Percentiles rank a stretch among this genome's conserved stretches.
Evolutionary conservation across 192 early-diverging fungal genomes (phyloP).

Genomic region (Mortierella hygrophila): DNA sequence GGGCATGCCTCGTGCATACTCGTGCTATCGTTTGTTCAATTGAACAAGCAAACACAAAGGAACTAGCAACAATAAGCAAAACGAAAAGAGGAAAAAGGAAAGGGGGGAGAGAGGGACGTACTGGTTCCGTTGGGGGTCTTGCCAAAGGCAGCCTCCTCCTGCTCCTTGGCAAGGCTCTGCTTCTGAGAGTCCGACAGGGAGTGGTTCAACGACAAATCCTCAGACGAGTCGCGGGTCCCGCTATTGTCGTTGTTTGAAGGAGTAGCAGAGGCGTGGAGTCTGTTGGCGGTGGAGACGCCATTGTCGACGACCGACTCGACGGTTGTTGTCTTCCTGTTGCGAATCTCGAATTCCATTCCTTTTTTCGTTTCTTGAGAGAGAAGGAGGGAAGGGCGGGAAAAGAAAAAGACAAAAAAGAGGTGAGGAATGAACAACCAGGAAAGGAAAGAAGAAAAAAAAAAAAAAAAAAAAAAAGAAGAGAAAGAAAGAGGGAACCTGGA

Average conservation of each 20-base stretch:
- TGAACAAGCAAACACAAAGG: constrained; percentile 29
- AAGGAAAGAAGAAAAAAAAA: constrained; percentile 4
- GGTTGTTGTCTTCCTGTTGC: constrained; percentile 39
- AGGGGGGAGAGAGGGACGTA: constrained; percentile 13
- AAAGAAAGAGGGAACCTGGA: neutral
- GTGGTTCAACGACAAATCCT: constrained; percentile 17
- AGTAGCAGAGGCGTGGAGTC: constrained; percentile 20
- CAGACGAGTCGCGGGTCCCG: constrained; percentile 21
- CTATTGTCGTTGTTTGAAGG: neutral
- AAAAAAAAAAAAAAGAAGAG: constrained; percentile 4
- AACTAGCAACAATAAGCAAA: neutral
- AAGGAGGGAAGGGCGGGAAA: neutral
- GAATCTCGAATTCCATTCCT: constrained; percentile 51
- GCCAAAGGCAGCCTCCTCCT: constrained; percentile 49
- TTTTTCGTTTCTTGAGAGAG: neutral
- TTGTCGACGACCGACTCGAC: constrained; percentile 3
- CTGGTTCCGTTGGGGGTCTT: constrained; percentile 55
- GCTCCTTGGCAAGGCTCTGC: constrained; percentile 34
- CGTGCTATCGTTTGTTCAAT: neutral
- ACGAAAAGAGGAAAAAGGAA: neutral
- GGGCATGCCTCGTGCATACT: neutral
- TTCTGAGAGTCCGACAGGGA: constrained; percentile 38
- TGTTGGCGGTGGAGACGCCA: constrained; percentile 51
- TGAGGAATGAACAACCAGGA: neutral
- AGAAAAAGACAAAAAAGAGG: neutral